Base-by-base conservation (phyloP, 1,139 yeast species). In the Yamadazyma pseudoaaseri region DNA sequence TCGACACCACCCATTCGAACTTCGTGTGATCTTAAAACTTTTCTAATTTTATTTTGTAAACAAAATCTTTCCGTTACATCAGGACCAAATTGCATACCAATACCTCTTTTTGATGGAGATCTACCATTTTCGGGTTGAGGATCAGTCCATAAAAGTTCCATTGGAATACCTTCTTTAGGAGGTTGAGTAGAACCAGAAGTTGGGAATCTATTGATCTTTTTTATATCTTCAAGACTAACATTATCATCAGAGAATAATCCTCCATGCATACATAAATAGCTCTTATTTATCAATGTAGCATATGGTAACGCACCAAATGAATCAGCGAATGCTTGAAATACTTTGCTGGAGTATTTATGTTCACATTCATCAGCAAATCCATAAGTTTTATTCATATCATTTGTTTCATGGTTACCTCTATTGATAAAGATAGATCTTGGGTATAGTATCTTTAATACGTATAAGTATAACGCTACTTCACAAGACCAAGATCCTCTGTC, bases 401-500 rank as follows among this genome's bases (percentile, higher is more conserved):
- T 85, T 2, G 97, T 89, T 60, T 94, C 98, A 58, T 92, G 99
- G 57, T 92, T 92, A 20, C 99, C 98, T 53, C 99, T 76, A 62
- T 92, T 92, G 44, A 92, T 59, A 59, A 65, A 89, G 33, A 92
- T 61, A 31, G 76, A 70, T 4, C 62, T 53, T n/a, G 99, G 99
- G 52, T 73, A 84, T 27, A 85, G 60, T 27, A 89, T 69, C 63
- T 92, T 92, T 59, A 86, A 73, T 10, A 83, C 75, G 57, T 86
- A 90, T 34, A 87, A 71, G 31, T 86, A 70, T 33, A 94, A 65
- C 1, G 97, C 97, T 34, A 92, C 95, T 57, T 92, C 99, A 54
- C 96, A 86, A 4, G 97, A 87, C 97, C 98, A 92, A 6, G 96
- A 86, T 2, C 99, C 99, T 54, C 99, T 74, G 55, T 92, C 99